Evolutionary conservation across 2,329 filamentous ascomycete genomes (phyloP).

Genomic region (Gnomoniopsis smithogilvyi): DNA sequence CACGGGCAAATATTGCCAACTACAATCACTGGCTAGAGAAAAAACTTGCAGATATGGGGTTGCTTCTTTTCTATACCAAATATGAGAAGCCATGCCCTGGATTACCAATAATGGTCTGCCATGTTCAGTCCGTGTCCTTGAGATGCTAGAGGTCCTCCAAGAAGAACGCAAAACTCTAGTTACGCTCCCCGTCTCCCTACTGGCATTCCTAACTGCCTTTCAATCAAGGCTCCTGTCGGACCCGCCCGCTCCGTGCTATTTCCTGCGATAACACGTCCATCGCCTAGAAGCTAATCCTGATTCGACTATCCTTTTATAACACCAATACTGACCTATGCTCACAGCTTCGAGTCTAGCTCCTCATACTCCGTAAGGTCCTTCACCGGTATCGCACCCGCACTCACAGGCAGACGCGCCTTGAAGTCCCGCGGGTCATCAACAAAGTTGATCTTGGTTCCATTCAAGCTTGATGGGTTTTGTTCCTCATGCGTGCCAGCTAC

Average conservation of each 20-base stretch:
- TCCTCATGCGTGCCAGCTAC: slow-evolving; percentile 29
- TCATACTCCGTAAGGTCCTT: slow-evolving; percentile 81
- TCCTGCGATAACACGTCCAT: background rate
- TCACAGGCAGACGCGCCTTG: slow-evolving; percentile 73
- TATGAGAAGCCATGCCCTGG: background rate
- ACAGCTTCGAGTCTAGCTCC: slow-evolving; percentile 80
- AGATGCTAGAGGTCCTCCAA: background rate
- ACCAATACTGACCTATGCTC: slow-evolving; percentile 22
- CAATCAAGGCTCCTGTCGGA: background rate
- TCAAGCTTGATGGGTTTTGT: slow-evolving; percentile 33
- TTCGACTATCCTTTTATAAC: background rate
- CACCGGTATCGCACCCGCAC: slow-evolving; percentile 67
- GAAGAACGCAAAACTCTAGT: too few species aligned
- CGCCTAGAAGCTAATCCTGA: background rate
- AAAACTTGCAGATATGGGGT: too few species aligned
- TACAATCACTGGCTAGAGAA: too few species aligned
- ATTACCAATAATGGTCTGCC: background rate
- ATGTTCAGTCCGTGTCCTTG: background rate
- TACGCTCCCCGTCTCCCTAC: too few species aligned
- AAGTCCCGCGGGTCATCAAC: slow-evolving; percentile 79
- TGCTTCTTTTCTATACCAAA: too few species aligned
- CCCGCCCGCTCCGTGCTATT: background rate
- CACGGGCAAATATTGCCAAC: too few species aligned
- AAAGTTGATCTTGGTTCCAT: slow-evolving; percentile 52
- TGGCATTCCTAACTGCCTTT: background rate